Conservation (phyloP, 768 basidiomycete genomes). For the Hirschioporus abietinus region DNA sequence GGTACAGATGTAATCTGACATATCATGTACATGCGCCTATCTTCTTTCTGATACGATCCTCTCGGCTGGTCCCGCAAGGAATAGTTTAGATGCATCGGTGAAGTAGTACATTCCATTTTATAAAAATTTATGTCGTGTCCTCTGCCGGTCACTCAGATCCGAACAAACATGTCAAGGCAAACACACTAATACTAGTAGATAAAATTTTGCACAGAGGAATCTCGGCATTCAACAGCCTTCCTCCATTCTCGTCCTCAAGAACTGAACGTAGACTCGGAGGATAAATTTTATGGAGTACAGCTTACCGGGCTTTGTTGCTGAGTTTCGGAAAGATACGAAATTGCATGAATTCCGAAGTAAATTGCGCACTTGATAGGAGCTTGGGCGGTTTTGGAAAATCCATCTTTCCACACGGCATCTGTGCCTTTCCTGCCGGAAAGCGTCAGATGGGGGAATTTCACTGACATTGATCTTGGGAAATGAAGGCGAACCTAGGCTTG, state of each 20-base stretch:
- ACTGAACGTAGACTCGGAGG: background rate
- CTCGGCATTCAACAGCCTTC: background rate
- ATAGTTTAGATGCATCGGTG: background rate
- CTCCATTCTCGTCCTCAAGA: background rate
- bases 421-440: background rate
- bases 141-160: background rate
- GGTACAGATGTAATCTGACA: background rate
- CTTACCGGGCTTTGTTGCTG: background rate
- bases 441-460: background rate
- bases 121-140: background rate
- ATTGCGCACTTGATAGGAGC: background rate
- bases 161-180: background rate
- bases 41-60: background rate
- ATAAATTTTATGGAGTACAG: background rate
- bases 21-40: background rate
- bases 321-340: background rate
- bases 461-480: background rate
- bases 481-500: background rate
- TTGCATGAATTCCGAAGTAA: background rate
- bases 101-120: background rate
- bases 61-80: background rate
- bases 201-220: background rate
- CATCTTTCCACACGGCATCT: background rate
- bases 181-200: background rate
- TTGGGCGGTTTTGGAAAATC: background rate